These are phyloP conservation scores for Coemansia sp. DNA, from an alignment of 192 early-diverging fungal genomes.

Conservation along the genomic window DNA sequence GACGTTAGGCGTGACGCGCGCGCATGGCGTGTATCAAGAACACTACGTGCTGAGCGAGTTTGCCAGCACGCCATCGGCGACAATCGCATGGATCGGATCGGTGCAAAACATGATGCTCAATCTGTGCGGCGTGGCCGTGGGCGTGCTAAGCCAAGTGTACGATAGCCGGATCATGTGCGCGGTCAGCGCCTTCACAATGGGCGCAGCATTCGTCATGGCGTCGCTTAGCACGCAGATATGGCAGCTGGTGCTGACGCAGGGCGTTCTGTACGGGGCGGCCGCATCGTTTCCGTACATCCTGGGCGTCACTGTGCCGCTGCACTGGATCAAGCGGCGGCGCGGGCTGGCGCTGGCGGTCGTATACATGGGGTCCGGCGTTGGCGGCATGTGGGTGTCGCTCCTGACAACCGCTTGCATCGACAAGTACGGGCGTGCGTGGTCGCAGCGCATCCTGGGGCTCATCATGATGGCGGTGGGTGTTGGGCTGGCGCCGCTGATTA, in stretches of 20 bases:
- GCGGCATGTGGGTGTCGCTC: slow-evolving; percentile 51
- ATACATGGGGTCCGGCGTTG: slow-evolving; percentile 45
- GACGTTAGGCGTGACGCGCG: slow-evolving; percentile 40
- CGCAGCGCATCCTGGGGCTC: slow-evolving; percentile 39
- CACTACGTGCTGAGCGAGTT: slow-evolving; percentile 47
- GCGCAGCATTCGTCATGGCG: slow-evolving; percentile 43
- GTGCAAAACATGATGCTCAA: slow-evolving; percentile 49
- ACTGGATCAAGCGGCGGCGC: slow-evolving; percentile 36
- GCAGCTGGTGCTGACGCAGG: slow-evolving; percentile 58
- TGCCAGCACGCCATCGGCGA: slow-evolving; percentile 14
- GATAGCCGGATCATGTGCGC: slow-evolving; percentile 36
- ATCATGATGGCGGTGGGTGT: slow-evolving; percentile 37
- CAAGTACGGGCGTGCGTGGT: slow-evolving; percentile 35
- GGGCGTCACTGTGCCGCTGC: slow-evolving; percentile 45
- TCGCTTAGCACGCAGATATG: slow-evolving; percentile 56
- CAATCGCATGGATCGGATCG: slow-evolving; percentile 54
- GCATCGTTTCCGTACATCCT: slow-evolving; percentile 53
- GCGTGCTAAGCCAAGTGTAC: slow-evolving; percentile 38
- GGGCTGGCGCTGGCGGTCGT: slow-evolving; percentile 43
- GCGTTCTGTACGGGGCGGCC: slow-evolving; percentile 41
- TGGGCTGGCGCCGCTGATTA: slow-evolving; percentile 41
- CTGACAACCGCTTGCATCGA: slow-evolving; percentile 34
- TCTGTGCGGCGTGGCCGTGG: slow-evolving; percentile 46
- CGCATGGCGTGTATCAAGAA: slow-evolving; percentile 56
- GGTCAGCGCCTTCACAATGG: slow-evolving; percentile 24